phyloP scores from a whole-genome alignment of 1,139 yeast species.

The Suhomyces yuchorum region DNA sequence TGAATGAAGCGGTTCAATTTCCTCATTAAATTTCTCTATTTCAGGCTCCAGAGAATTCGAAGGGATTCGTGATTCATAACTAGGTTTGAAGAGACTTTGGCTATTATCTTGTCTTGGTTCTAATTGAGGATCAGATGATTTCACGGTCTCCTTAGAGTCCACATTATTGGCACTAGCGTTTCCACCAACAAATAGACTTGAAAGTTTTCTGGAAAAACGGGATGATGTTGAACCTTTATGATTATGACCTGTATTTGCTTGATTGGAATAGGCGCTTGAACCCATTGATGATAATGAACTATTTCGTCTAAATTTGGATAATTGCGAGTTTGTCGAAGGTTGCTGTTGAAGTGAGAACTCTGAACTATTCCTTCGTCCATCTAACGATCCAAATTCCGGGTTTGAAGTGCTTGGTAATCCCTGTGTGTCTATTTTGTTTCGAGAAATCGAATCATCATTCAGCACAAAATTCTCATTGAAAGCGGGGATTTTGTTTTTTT shows the following conservation, averaged over 20 bases:
- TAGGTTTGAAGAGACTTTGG: constrained; percentile 9
- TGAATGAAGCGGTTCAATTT: constrained; percentile 2
- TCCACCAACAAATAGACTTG: constrained; percentile 18
- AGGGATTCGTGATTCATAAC: constrained; percentile 13
- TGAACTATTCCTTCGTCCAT: constrained; percentile 11
- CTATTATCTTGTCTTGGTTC: neutral
- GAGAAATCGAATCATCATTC: neutral
- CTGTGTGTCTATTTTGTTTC: neutral
- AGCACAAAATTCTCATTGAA: neutral
- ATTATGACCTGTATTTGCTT: neutral
- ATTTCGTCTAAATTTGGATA: constrained; percentile 16
- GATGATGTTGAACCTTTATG: constrained; percentile 10
- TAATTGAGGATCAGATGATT: neutral
- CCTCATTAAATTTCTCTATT: neutral
- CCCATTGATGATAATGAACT: constrained; percentile 17
- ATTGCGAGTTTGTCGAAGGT: constrained; percentile 5
- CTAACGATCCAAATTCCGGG: constrained; percentile 1
- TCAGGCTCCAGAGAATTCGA: constrained; percentile 4
- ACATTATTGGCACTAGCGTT: constrained; percentile 6
- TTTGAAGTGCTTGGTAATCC: constrained; percentile 1
- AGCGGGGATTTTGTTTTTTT: constrained; percentile 3
- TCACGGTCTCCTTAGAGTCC: neutral
- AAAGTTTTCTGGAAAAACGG: constrained; percentile 19
- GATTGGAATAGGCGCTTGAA: constrained; percentile 7
- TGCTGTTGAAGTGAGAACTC: constrained; percentile 12